Evolutionary conservation across 306 rosid species (phyloP).

Genomic region (Arachis hypogaea): DNA sequence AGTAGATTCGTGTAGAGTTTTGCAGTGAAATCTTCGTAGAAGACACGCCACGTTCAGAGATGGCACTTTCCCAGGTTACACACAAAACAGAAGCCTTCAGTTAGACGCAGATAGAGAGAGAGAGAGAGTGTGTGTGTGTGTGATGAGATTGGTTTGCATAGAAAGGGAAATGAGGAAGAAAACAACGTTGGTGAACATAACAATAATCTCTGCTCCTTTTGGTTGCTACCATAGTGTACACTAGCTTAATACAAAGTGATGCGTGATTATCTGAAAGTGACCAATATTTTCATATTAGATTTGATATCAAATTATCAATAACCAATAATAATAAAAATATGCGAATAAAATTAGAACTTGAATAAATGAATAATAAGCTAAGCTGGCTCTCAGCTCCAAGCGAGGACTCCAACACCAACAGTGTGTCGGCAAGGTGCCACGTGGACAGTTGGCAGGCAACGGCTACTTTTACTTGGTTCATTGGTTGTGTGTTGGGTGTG

Average conservation of each 20-base stretch:
- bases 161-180: background rate
- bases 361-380: conserved; percentile 1
- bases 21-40: conserved; percentile 36
- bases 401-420: conserved; percentile 1
- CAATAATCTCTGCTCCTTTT: background rate
- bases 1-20: conserved; percentile 34
- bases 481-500: background rate
- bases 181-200: conserved; percentile 3
- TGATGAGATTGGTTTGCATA: conserved; percentile 9
- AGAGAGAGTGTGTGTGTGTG: too few species aligned
- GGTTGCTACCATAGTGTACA: background rate
- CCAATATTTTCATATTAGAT: background rate
- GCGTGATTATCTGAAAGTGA: background rate
- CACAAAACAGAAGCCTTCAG: conserved; percentile 14
- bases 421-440: conserved; percentile 43
- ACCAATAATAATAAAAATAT: background rate
- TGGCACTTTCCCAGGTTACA: conserved; percentile 33
- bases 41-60: conserved; percentile 35
- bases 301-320: background rate
- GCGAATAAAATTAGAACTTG: background rate
- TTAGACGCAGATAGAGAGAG: background rate
- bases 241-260: background rate
- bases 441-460: conserved; percentile 37
- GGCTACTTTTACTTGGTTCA: conserved; percentile 34
- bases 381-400: background rate